A percentile compares a stretch with the other conserved stretches of the same genome.
phyloP scores from a whole-genome alignment of 75 land plant species.

The Selaginella tamariscina region DNA sequence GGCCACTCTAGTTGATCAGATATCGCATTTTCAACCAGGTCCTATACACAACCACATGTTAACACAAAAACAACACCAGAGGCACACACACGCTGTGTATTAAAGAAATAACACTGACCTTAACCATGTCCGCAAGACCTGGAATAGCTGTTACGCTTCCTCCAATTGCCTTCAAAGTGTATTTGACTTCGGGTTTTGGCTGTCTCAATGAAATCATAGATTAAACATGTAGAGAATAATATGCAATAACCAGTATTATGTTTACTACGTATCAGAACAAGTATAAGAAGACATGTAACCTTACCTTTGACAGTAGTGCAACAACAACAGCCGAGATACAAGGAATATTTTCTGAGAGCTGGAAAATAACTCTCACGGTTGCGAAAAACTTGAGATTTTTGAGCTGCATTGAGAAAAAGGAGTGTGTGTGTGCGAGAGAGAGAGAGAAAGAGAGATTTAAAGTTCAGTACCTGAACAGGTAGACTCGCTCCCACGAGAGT shows the following conservation, averaged over 20 bases:
- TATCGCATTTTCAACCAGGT: conserved; percentile 53
- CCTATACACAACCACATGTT: conserved; percentile 27
- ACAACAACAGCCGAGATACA: conserved; percentile 97
- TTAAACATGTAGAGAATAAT: too few relatives aligned
- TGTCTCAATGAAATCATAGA: conserved; percentile 23
- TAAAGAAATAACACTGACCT: conserved; percentile 38
- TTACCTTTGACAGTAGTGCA: conserved; percentile 84
- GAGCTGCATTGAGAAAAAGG: conserved; percentile 38
- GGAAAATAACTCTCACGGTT: conserved; percentile 75
- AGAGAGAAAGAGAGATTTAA: neutral
- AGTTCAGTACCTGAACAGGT: conserved; percentile 62
- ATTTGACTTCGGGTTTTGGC: conserved; percentile 88
- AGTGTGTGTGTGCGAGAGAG: neutral
- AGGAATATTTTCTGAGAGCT: conserved; percentile 94
- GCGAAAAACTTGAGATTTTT: conserved; percentile 81
- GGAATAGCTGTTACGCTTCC: conserved; percentile 89
- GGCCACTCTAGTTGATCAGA: conserved; percentile 87
- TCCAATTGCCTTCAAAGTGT: conserved; percentile 82
- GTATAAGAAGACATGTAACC: neutral
- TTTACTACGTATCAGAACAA: too few relatives aligned
- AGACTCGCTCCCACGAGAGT: conserved; percentile 62
- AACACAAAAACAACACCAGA: neutral
- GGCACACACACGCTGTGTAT: neutral
- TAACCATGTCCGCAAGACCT: conserved; percentile 85
- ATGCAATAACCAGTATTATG: too few relatives aligned